Base-by-base conservation (phyloP, 2,329 filamentous ascomycete species). In the Colletotrichum graminicola region DNA sequence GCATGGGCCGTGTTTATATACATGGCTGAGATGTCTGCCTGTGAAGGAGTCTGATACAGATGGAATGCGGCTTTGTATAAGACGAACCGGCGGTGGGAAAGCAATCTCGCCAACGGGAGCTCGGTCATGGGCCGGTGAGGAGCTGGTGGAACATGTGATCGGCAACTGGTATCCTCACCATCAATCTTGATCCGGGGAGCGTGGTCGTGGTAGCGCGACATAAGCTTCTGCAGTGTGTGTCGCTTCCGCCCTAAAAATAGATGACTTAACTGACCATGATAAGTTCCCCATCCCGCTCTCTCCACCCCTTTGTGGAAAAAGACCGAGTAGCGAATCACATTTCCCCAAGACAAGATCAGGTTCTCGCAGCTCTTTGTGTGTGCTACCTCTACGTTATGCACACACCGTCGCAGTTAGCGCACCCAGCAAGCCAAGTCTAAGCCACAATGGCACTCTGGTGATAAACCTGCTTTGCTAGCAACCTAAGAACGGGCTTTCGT, bases 111-210 rank as follows among this genome's bases (percentile, higher is more conserved):
- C 47, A 61, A 54, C 18, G 41, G 49, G 21, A 21, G 41, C 39
- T 49, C 59, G 67, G 55, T 47, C 32, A 6, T 5, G 51, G 39
- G 32, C 26, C 23, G 32, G 14, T 39, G 60, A 51, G n/a, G 60
- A n/a, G 60, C 10, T n/a, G 16, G 0, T 26, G 36, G 59, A 29
- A n/a, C 63, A 67, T 62, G 51, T 62, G 67, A 71, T 62, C 57
- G 64, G 39, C 67, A 23, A 51, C 29, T 21, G 45, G 3, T 29
- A 47, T 6, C 21, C 49, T 56, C 61, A 29, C 61, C 62, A 49
- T 34, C 34, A n/a, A 32, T 21, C 55, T 54, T 52, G 62, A 69
- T 60, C 62, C 36, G 51, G 29, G 59, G 23, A 5, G 26, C 21
- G 66, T 16, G 45, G 47, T n/a, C 39, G 51, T 51, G 51, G 60